phyloP scores from a whole-genome alignment of 1,284 basidiomycete genomes.

The Earliella scabrosa region DNA sequence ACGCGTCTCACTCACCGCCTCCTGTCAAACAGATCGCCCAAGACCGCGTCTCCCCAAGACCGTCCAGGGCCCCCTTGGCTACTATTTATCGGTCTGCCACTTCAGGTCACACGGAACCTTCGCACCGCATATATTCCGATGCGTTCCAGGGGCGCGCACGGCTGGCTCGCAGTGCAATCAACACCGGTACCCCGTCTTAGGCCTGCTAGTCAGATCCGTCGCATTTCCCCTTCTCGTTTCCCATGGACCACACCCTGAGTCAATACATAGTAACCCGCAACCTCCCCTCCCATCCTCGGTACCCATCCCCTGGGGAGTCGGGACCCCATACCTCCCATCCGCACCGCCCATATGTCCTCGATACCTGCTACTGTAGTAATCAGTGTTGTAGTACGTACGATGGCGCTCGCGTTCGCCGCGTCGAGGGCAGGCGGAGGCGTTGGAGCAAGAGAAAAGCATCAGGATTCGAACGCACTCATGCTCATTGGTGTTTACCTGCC shows the following conservation, averaged over 20 bases:
- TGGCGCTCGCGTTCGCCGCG: too few species aligned
- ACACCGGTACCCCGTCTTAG: too few species aligned
- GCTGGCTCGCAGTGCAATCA: slow-evolving; percentile 25
- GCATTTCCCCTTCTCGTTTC: background rate
- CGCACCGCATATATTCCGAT: slow-evolving; percentile 19
- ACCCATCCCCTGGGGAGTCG: too few species aligned
- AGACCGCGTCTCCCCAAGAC: slow-evolving; percentile 1
- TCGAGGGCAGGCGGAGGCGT: too few species aligned
- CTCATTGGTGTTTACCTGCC: too few species aligned
- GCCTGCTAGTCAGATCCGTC: slow-evolving; percentile 27
- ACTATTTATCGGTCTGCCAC: slow-evolving; percentile 23
- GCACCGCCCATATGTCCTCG: too few species aligned
- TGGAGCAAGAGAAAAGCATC: too few species aligned
- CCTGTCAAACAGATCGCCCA: slow-evolving; percentile 11
- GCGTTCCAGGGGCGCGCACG: slow-evolving; percentile 29
- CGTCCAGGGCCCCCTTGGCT: background rate
- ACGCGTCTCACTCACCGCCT: background rate
- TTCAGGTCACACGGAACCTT: slow-evolving; percentile 18
- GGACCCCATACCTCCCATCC: too few species aligned
- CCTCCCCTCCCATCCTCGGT: too few species aligned
- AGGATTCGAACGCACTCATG: too few species aligned
- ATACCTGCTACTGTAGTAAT: too few species aligned
- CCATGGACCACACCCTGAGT: background rate
- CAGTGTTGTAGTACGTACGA: too few species aligned
- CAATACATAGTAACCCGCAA: background rate